Evolutionary conservation across 441 rosid species (phyloP), one percentile per base, ranked within the genome.

Genomic region (Isatis lusitanica): DNA sequence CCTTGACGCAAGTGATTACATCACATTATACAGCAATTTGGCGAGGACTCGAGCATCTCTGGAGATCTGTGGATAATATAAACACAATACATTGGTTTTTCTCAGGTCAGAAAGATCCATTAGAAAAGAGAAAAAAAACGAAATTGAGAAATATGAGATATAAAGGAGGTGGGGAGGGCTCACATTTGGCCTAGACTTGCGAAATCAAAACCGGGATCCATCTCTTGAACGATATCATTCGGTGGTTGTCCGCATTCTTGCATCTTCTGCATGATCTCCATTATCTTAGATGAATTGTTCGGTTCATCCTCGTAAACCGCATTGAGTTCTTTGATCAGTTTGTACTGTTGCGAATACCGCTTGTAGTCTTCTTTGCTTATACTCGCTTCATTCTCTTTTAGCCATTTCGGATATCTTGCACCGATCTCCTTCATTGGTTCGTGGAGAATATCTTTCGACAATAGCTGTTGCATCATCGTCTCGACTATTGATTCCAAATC

Each of bases 231-330:
- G 64, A 94, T 89, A 51, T 92, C 97, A 55, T 80, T 84, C 0
- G 99, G 99, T 12, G 99, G 97, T 74, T 94, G 97, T 63, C 99
- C 99, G 4, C 97, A 94, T 50, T 92, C 99, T 80, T 94, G 99
- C 99, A 94, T 94, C 78, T 92, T 92, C 86, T 88, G 97, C 98
- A 94, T 89, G 60, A 92, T 89, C 61, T 90, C 97, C 62, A 88
- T 83, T 26, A 94, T 90, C 88, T 84, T 90, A 64, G 86, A 80
- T 68, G 84, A 89, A 83, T 87, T 86, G 60, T 73, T 72, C 0
- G 96, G 88, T 51, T 94, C 97, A 17, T 73, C 85, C 56, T 92
- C 98, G 47, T 90, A 94, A 55, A 92, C 96, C 48, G 76, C 84
- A 69, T 86, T 91, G 53, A 94, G 97, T 66, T 84, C 86, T 55